phyloP scores from a whole-genome alignment of 371 early-diverging fungal genomes.

The Syncephalastrum racemosum region DNA sequence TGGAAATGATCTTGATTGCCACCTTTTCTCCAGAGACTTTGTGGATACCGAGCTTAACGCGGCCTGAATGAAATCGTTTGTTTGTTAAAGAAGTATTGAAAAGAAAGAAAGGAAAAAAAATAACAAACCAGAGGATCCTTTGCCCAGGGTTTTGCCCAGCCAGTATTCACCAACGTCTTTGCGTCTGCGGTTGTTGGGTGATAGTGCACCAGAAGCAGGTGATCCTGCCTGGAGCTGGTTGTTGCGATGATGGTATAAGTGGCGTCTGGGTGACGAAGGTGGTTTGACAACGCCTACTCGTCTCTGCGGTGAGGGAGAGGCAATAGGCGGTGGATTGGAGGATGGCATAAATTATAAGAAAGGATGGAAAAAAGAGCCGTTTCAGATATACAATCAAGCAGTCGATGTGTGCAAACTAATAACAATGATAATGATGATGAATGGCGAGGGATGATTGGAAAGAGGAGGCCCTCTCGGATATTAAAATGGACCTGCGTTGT shows the following conservation, averaged over 20 bases:
- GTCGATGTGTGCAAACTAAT: slow-evolving; percentile 1
- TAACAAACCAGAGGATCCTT: slow-evolving; percentile 76
- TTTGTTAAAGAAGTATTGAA: slow-evolving; percentile 6
- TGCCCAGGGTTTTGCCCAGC: slow-evolving; percentile 78
- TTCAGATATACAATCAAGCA: neutral
- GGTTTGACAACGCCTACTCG: slow-evolving; percentile 17
- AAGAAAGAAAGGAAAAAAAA: neutral
- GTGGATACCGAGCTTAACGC: slow-evolving; percentile 79
- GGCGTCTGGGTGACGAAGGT: slow-evolving; percentile 18
- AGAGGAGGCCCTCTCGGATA: slow-evolving; percentile 6
- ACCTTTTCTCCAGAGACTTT: slow-evolving; percentile 74
- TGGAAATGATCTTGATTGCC: slow-evolving; percentile 89
- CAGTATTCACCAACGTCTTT: slow-evolving; percentile 76
- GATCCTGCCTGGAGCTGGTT: slow-evolving; percentile 10
- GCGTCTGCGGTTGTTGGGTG: slow-evolving; percentile 46
- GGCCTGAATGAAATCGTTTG: slow-evolving; percentile 45
- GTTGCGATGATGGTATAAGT: slow-evolving; percentile 19
- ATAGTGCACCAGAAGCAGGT: slow-evolving; percentile 6
- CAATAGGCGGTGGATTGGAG: slow-evolving; percentile 24
- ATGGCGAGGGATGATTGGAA: neutral
- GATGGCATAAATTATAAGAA: slow-evolving; percentile 13
- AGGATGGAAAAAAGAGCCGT: slow-evolving; percentile 7
- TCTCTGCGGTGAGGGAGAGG: slow-evolving; percentile 47
- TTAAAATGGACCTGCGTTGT: neutral
- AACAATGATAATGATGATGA: neutral